phyloP scores from a whole-genome alignment of 495 filamentous ascomycete genomes.

The Penicillium antarcticum region DNA sequence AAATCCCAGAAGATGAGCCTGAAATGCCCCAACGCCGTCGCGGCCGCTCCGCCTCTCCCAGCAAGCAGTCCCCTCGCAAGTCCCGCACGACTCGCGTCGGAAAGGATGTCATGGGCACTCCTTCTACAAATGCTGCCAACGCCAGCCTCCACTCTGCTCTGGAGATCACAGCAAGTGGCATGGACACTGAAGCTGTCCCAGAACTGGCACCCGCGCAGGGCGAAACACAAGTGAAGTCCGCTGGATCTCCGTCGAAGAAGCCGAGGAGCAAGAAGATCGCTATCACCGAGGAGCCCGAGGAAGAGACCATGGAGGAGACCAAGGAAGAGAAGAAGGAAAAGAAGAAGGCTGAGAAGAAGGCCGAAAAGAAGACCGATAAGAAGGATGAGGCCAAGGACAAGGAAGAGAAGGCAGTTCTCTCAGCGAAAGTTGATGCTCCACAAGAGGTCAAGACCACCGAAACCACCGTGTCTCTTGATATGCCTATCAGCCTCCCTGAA shows the following conservation, averaged over 20 bases:
- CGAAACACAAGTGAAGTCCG: slow-evolving; percentile 24
- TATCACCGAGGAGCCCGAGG: slow-evolving; percentile 32
- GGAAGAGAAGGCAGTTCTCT: slow-evolving; percentile 50
- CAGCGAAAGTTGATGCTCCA: slow-evolving; percentile 34
- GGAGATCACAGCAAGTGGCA: slow-evolving; percentile 40
- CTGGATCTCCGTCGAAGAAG: slow-evolving; percentile 27
- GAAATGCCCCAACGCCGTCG: slow-evolving; percentile 35
- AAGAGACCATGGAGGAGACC: slow-evolving; percentile 28
- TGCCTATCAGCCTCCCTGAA: slow-evolving; percentile 64
- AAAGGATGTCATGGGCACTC: slow-evolving; percentile 44
- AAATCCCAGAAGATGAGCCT: slow-evolving; percentile 42
- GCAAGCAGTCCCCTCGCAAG: slow-evolving; percentile 71
- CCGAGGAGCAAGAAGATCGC: slow-evolving; percentile 27
- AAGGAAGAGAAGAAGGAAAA: slow-evolving; percentile 37
- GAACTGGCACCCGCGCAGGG: slow-evolving; percentile 26
- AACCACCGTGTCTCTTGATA: slow-evolving; percentile 77
- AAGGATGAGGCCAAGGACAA: slow-evolving; percentile 40
- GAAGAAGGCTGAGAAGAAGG: slow-evolving; percentile 29
- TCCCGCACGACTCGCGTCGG: slow-evolving; percentile 57
- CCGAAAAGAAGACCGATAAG: slow-evolving; percentile 21
- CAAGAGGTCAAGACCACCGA: slow-evolving; percentile 63
- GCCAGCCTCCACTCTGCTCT: slow-evolving; percentile 48
- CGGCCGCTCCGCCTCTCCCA: slow-evolving; percentile 58
- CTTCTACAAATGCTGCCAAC: slow-evolving; percentile 46
- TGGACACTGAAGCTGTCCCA: slow-evolving; percentile 18